Evolutionary conservation across 2,329 filamentous ascomycete species (phyloP).

Genomic region (Ascomycota sp.): DNA sequence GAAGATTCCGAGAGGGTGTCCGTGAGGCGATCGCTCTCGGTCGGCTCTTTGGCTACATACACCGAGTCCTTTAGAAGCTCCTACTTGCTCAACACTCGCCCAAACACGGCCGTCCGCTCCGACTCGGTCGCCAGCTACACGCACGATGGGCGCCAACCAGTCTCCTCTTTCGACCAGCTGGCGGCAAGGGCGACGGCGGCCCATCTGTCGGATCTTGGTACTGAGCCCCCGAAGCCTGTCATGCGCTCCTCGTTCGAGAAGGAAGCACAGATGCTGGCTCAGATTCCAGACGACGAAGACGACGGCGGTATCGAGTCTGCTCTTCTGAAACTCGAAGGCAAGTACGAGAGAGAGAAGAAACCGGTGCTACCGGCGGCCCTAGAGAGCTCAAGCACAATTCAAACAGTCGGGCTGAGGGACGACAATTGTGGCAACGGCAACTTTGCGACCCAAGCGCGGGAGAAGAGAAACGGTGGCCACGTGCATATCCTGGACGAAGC

Average conservation of each 20-base stretch:
- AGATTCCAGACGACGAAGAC: conserved; percentile 62
- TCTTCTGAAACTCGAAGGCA: conserved; percentile 77
- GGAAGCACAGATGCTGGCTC: conserved; percentile 69
- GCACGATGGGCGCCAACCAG: conserved; percentile 15
- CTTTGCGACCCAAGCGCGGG: conserved; percentile 8
- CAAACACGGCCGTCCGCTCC: conserved; percentile 8
- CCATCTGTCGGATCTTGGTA: conserved; percentile 35
- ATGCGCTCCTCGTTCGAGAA: conserved; percentile 67
- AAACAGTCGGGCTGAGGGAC: neutral
- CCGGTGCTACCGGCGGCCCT: conserved; percentile 14
- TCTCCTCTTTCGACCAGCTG: conserved; percentile 38
- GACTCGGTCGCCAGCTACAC: conserved; percentile 5
- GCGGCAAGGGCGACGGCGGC: conserved; percentile 27
- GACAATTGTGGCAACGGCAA: neutral
- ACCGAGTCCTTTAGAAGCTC: conserved; percentile 40
- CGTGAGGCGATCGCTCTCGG: conserved; percentile 33
- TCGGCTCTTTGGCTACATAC: conserved; percentile 38
- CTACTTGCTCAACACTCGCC: conserved; percentile 23
- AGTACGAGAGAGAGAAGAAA: conserved; percentile 41
- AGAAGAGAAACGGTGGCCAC: conserved; percentile 24
- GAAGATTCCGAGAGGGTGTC: conserved; percentile 33
- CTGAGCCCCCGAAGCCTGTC: conserved; percentile 38
- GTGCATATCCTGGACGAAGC: conserved; percentile 22
- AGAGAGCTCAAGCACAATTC: neutral
- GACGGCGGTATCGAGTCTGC: conserved; percentile 89